A percentile compares a stretch with the other conserved stretches of the same genome.
These are phyloP conservation scores for Fagopyrum tataricum DNA, from an alignment of 148 eudicot species.

Conservation along the genomic window DNA sequence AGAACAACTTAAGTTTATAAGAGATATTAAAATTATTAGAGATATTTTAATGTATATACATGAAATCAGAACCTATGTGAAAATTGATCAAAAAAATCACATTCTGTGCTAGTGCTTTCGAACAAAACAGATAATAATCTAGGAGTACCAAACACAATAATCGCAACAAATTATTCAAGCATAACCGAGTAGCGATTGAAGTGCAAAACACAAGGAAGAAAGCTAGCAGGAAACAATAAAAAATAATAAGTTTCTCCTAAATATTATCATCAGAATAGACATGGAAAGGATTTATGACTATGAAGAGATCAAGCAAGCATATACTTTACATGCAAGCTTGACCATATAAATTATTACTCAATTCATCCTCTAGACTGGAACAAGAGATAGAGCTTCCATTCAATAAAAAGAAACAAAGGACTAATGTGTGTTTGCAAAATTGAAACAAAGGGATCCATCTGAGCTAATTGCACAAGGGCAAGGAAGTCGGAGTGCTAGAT, in stretches of 20 bases:
- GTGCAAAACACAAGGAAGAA: not conserved
- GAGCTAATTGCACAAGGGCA: not conserved
- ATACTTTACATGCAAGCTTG: not conserved
- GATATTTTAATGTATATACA: not conserved
- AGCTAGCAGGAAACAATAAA: not conserved
- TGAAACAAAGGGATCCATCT: not conserved
- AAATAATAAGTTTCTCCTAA: not conserved
- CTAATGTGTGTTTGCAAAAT: not conserved
- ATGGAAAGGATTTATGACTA: not conserved
- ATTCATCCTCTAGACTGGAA: not conserved
- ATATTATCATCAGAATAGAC: not conserved
- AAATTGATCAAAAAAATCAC: not conserved
- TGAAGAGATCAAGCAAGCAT: not conserved
- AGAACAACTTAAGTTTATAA: not conserved
- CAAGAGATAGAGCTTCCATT: not conserved
- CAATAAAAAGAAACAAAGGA: not conserved
- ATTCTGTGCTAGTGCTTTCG: not conserved
- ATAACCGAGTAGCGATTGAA: not conserved
- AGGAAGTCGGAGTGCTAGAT: no score
- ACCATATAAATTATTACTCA: not conserved
- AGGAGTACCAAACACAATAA: not conserved
- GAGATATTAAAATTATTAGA: not conserved
- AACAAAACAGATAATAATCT: not conserved
- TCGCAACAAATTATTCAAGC: not conserved
- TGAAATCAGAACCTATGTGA: not conserved